These are phyloP conservation scores for Ophiostoma himal-ulmi DNA, from an alignment of 2,329 filamentous ascomycete genomes.

Conservation along the genomic window DNA sequence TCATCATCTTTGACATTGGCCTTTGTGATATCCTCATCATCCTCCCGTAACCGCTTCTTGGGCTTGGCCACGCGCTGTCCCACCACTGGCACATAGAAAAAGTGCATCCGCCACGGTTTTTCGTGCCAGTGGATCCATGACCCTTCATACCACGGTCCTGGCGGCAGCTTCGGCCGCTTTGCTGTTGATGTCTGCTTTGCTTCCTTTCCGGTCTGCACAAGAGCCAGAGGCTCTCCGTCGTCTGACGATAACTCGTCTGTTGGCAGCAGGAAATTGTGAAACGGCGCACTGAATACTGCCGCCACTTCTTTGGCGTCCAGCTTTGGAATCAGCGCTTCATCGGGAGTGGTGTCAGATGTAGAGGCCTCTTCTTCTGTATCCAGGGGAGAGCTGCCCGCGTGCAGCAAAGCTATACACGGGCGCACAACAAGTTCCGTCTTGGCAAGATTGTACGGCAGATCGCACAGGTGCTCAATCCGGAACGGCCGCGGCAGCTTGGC, in stretches of 20 bases:
- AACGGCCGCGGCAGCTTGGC: constrained; percentile 67
- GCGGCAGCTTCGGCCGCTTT: constrained; percentile 33
- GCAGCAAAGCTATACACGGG: constrained; percentile 72
- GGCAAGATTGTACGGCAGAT: constrained; percentile 70
- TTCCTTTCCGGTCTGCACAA: constrained; percentile 1
- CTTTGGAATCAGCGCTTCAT: constrained; percentile 68
- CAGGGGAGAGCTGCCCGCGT: constrained; percentile 34
- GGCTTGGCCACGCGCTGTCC: constrained; percentile 64
- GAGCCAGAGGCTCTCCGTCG: constrained; percentile 3
- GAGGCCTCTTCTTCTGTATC: not conserved
- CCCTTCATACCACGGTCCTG: constrained; percentile 76
- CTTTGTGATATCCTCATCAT: not conserved
- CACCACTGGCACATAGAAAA: constrained; percentile 80
- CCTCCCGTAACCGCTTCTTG: constrained; percentile 9
- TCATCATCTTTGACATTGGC: constrained; percentile 24
- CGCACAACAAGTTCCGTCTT: constrained; percentile 68
- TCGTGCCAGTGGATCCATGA: constrained; percentile 75
- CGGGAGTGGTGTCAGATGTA: constrained; percentile 41
- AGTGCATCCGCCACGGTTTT: constrained; percentile 76
- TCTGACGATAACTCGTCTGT: constrained; percentile 47
- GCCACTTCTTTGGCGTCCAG: constrained; percentile 88
- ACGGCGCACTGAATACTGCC: constrained; percentile 85
- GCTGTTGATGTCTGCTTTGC: constrained; percentile 7
- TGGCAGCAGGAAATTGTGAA: constrained; percentile 70
- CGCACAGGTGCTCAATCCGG: constrained; percentile 78